Evolutionary conservation across 2,329 filamentous ascomycete species (phyloP), one percentile per base, ranked within the genome.

Genomic region (Mollisiaceae sp.): DNA sequence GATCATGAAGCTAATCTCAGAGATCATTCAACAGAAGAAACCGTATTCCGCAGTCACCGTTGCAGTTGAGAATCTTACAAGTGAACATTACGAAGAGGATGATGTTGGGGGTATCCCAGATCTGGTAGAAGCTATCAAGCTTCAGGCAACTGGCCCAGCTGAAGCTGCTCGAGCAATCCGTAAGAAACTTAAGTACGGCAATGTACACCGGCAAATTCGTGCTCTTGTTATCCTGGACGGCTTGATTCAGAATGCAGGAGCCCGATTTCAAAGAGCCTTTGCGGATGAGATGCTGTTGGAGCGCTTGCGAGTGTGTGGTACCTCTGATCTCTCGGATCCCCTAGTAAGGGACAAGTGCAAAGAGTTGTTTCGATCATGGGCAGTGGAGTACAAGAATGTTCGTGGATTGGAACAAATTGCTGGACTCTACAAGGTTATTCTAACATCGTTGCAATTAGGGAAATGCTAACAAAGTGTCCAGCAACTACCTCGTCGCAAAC

Each of bases 181-280:
- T 67, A 99, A 99, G 86, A 98, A 98, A 82, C 87, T 99, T 85
- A 99, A 99, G 82, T 98, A 99, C 79, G 95, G 95, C 73, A 97
- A 89, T 74, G 85, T 92, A n/a, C 94, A 98, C 78, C 90, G 93
- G 59, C 95, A 99, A 78, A 84, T 98, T 39, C 88, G 95, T 66
- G 91, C 95, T 41, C 85, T 99, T 24, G 90, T 91, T 12, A 89
- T 99, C 59, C 86, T 99, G 1, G 95, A 99, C 77, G 94, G 92
- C 50, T 84, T 99, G 45, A 95, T 99, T 67, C 92, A 97, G 76
- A 99, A 99, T 80, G 94, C 93, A 2, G 94, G 94, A 1, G 84
- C 90, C 14, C 87, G 90, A 14, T 97, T 98, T 76, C 91, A 97
- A 78, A 88, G 92, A 58, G 86, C 87, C 18, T 97, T 98, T 77